These are phyloP conservation scores for Coemansia pectinata DNA, from an alignment of 192 early-diverging fungal genomes.

Conservation along the genomic window DNA sequence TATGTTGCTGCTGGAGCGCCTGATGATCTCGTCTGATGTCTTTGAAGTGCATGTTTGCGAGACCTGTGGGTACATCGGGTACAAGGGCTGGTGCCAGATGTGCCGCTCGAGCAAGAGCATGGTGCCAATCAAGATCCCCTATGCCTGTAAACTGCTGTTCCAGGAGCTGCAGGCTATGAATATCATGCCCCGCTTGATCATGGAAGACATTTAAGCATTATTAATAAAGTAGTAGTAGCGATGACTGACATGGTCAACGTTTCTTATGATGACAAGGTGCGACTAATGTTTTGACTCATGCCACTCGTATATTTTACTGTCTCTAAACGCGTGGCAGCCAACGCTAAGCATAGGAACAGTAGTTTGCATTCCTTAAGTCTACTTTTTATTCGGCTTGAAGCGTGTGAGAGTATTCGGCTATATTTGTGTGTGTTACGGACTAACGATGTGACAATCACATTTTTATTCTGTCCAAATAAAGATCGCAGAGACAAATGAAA, in stretches of 20 bases:
- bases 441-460: slow-evolving; percentile 80
- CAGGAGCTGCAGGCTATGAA: slow-evolving; percentile 99
- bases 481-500: slow-evolving; percentile 47
- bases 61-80: slow-evolving; percentile 86
- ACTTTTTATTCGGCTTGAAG: background rate
- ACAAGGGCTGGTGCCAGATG: slow-evolving; percentile 82
- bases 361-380: background rate
- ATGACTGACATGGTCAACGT: background rate
- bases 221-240: background rate
- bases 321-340: background rate
- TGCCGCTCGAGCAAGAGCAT: slow-evolving; percentile 94
- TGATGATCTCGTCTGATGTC: slow-evolving; percentile 96
- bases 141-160: slow-evolving; percentile 97
- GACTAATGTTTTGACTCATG: background rate
- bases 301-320: background rate
- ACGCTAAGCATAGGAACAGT: background rate
- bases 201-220: slow-evolving; percentile 16
- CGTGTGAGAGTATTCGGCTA: background rate
- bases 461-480: slow-evolving; percentile 47
- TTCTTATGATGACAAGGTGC: background rate
- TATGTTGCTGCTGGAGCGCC: slow-evolving; percentile 96
- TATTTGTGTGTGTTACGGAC: slow-evolving; percentile 69
- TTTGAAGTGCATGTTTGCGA: slow-evolving; percentile 99
- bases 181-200: slow-evolving; percentile 90
- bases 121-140: slow-evolving; percentile 95